Conservation (phyloP, 2,329 filamentous ascomycete species). For the Fonsecaea pugnacius region DNA sequence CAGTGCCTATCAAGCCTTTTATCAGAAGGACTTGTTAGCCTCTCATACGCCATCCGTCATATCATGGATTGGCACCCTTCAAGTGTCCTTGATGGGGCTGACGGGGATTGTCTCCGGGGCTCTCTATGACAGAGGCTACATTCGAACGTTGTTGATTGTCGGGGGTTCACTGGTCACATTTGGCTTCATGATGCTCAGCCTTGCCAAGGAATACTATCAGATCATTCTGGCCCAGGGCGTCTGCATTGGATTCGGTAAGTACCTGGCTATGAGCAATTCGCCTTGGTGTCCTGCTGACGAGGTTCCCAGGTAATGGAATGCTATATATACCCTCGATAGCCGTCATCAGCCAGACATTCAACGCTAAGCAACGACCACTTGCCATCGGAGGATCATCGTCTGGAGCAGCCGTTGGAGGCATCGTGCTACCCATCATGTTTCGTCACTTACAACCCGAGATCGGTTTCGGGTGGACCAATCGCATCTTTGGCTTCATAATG, state of each 20-base stretch:
- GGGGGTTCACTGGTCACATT: slow-evolving; percentile 36
- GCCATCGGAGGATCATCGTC: slow-evolving; percentile 30
- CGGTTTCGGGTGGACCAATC: slow-evolving; percentile 60
- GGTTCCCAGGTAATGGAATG: slow-evolving; percentile 47
- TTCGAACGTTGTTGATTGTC: slow-evolving; percentile 36
- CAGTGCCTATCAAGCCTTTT: slow-evolving; percentile 39
- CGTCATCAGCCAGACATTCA: slow-evolving; percentile 60
- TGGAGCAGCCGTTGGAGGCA: slow-evolving; percentile 29
- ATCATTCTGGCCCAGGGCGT: slow-evolving; percentile 60
- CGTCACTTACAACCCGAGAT: slow-evolving; percentile 52
- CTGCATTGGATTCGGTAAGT: slow-evolving; percentile 56
- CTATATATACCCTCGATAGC: slow-evolving; percentile 53
- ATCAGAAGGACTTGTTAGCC: slow-evolving; percentile 38
- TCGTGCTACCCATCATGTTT: slow-evolving; percentile 46
- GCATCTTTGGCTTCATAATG: slow-evolving; percentile 24
- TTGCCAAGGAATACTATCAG: slow-evolving; percentile 56
- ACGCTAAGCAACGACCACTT: slow-evolving; percentile 38
- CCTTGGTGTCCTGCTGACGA: not conserved
- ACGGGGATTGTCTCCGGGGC: slow-evolving; percentile 49
- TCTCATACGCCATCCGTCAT: slow-evolving; percentile 45
- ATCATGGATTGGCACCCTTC: slow-evolving; percentile 57
- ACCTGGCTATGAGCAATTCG: slow-evolving; percentile 44
- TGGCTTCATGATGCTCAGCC: slow-evolving; percentile 49
- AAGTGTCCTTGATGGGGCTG: slow-evolving; percentile 51
- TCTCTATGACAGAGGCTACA: slow-evolving; percentile 51